Base-by-base conservation (phyloP, 2,329 filamentous ascomycete genomes). In the Nemania sp. region DNA sequence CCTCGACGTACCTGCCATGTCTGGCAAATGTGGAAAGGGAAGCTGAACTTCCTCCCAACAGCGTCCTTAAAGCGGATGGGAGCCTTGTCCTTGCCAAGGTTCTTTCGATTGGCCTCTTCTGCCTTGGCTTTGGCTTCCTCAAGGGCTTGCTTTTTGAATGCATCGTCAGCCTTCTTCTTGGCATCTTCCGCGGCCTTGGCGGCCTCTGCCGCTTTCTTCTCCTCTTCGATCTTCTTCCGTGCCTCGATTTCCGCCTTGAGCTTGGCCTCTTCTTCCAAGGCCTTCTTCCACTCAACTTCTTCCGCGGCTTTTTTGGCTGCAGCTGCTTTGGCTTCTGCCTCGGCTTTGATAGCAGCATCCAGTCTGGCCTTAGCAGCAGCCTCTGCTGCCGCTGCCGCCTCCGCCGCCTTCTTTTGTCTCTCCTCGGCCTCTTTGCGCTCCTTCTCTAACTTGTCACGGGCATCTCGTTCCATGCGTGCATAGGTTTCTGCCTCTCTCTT, bases 31-130 rank as follows among this genome's bases (percentile, higher is more conserved):
- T 92, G 84, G 73, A 87, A 96, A 1, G 92, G 92, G 67, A 97
- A 96, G 72, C 85, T 94, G 70, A 95, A 97, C 71, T 95, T 96
- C 61, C 92, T 82, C 26, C 90, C 90, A 14, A 97, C 85, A 1
- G 91, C 91, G 69, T 97, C 92, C 73, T 95, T 95, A 75, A 96
- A 96, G 62, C 86, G 87, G 70, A 96, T 90, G 2, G 89, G 90
- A 37, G 85, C 78, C 70, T 90, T 89, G 34, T 86, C 81, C 56
- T 80, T 80, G 57, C 80, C 80, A 42, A 79, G 73, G 8, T 72
- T 72, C 61, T 77, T 77, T 59, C 72, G 73, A 12, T 66, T 67
- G 1, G 71, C 74, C 57, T 78, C 76, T 33, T 76, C 71, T 7
- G 73, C 71, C 64, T 77, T 77, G 26, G 65, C 62, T 64, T 78